Evolutionary conservation across 352 stramenopile species (phyloP).

Genomic region (Elongisporangium anandrum): DNA sequence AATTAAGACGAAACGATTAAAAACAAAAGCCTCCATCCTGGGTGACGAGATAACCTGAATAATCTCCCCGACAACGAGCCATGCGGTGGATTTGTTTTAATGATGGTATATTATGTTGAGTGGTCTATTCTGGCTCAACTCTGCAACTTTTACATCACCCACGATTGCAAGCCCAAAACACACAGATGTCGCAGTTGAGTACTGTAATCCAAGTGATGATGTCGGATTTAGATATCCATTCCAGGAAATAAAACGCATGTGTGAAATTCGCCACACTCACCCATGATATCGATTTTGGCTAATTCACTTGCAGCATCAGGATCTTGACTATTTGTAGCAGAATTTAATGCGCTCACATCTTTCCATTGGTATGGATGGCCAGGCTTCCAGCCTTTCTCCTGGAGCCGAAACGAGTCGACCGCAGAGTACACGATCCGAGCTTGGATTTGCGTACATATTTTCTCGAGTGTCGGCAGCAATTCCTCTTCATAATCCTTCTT

Average conservation of each 20-base stretch:
- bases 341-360: constrained; percentile 25
- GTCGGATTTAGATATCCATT: constrained; percentile 25
- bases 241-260: constrained; percentile 71
- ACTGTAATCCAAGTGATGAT: no score
- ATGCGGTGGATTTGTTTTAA: no score
- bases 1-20: no score
- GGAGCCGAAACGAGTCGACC: constrained; percentile 25
- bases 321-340: neutral
- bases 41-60: no score
- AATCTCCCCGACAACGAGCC: no score
- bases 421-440: constrained; percentile 53
- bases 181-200: no score
- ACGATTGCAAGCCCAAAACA: no score
- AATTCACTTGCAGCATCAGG: neutral
- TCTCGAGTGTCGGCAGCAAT: constrained; percentile 62
- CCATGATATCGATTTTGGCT: constrained; percentile 68
- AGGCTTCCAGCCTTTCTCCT: constrained; percentile 17
- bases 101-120: no score
- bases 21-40: no score
- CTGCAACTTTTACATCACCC: no score
- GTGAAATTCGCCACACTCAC: constrained; percentile 90
- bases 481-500: constrained; percentile 50
- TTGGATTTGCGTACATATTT: constrained; percentile 37
- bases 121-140: no score
- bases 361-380: constrained; percentile 38